Conservation (phyloP, 306 rosid genomes). For the Citrullus mucosospermus region DNA sequence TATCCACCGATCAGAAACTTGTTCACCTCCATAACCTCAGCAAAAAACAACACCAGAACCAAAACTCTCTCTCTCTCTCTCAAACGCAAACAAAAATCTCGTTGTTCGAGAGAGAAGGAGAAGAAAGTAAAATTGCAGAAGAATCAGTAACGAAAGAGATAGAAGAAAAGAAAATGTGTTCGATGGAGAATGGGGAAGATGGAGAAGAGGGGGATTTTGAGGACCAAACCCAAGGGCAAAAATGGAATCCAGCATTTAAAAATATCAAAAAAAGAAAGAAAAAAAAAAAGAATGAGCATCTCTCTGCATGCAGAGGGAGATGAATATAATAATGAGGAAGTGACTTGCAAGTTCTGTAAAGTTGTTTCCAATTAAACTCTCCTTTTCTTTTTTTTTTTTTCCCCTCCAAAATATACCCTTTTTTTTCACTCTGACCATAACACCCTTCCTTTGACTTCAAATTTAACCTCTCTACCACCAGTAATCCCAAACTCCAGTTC, state of each 20-base stretch:
- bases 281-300: conserved; percentile 26
- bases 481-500: background rate
- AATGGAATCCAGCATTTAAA: conserved; percentile 14
- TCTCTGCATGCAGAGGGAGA: conserved; percentile 35
- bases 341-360: conserved; percentile 84
- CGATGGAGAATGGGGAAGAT: conserved; percentile 16
- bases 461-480: background rate
- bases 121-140: background rate
- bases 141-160: conserved; percentile 2
- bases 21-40: conserved; percentile 45
- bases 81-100: background rate
- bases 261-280: background rate
- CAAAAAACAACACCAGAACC: background rate
- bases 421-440: background rate
- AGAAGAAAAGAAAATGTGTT: conserved; percentile 12
- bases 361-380: conserved; percentile 20
- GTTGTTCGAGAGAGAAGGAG: background rate
- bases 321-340: conserved; percentile 41
- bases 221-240: conserved; percentile 46
- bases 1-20: conserved; percentile 53
- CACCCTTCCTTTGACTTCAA: background rate
- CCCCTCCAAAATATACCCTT: conserved; percentile 4
- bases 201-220: conserved; percentile 67
- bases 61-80: background rate
- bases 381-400: background rate